Conservation (phyloP, 805 yeast genomes). For the Scheffersomyces spartinae region DNA sequence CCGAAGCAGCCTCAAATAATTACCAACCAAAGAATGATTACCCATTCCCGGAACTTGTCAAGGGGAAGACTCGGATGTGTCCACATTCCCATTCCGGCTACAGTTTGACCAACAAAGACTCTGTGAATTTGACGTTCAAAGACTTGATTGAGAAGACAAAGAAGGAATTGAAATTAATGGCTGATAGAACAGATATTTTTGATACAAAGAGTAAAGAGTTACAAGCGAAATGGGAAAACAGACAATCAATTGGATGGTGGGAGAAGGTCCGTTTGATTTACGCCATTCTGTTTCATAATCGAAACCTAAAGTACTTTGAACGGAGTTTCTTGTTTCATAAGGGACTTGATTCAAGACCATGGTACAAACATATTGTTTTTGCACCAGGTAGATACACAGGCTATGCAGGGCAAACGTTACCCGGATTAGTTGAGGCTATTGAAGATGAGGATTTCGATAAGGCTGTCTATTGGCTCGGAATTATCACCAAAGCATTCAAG, state of each 20-base stretch:
- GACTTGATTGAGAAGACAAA: no score
- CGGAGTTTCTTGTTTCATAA: slow-evolving; percentile 36
- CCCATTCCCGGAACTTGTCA: no score
- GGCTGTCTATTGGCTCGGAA: slow-evolving; percentile 32
- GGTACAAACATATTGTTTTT: slow-evolving; percentile 55
- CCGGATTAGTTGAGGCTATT: slow-evolving; percentile 49
- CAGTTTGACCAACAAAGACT: no score
- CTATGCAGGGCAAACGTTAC: slow-evolving; percentile 38
- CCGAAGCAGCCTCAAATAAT: not conserved
- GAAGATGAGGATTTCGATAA: slow-evolving; percentile 33
- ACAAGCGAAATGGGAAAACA: slow-evolving; percentile 9
- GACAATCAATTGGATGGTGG: slow-evolving; percentile 12
- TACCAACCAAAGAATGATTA: no score
- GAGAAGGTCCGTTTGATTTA: slow-evolving; percentile 13
- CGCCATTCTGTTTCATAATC: slow-evolving; percentile 5
- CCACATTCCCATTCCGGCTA: no score
- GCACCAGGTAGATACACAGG: slow-evolving; percentile 49
- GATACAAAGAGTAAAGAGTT: slow-evolving; percentile 5
- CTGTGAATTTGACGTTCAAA: no score
- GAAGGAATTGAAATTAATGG: no score
- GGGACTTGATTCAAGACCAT: slow-evolving; percentile 38
- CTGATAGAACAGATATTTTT: no score
- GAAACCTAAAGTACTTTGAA: slow-evolving; percentile 2
- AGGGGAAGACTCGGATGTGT: no score
- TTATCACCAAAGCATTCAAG: slow-evolving; percentile 22